Evolutionary conservation across 2,329 filamentous ascomycete species (phyloP).

Genomic region (Escovopsis sp.): DNA sequence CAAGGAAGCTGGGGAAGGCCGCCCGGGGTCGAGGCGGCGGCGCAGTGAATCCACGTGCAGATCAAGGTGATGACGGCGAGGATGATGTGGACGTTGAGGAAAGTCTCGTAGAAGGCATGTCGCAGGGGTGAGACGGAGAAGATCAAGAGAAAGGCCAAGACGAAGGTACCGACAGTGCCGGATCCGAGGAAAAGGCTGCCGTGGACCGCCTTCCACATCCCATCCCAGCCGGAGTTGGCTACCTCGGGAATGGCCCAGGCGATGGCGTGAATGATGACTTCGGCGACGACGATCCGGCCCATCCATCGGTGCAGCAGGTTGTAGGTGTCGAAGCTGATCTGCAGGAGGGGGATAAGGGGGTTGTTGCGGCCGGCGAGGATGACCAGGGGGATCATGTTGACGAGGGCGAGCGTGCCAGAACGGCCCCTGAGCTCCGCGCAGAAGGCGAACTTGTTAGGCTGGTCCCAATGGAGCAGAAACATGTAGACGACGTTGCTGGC

Average conservation of each 20-base stretch:
- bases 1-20: conserved; percentile 58
- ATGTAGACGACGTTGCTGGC: conserved; percentile 49
- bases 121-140: conserved; percentile 65
- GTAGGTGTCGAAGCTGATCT: conserved; percentile 92
- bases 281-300: conserved; percentile 56
- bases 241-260: conserved; percentile 63
- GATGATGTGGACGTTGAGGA: conserved; percentile 73
- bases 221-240: conserved; percentile 46
- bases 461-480: conserved; percentile 45
- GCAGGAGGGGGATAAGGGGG: conserved; percentile 65
- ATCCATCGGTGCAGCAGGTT: conserved; percentile 64
- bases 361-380: conserved; percentile 89
- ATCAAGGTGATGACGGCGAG: conserved; percentile 54
- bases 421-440: conserved; percentile 75
- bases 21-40: conserved; percentile 48
- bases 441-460: conserved; percentile 45
- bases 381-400: conserved; percentile 87
- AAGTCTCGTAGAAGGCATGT: conserved; percentile 95
- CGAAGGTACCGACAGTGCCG: conserved; percentile 45
- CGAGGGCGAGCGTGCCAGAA: conserved; percentile 65
- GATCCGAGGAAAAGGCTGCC: conserved; percentile 50
- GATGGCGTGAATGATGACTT: conserved; percentile 53
- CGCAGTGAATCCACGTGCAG: conserved; percentile 67
- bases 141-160: conserved; percentile 52
- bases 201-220: conserved; percentile 38